Base-by-base conservation (phyloP, 768 basidiomycete genomes). In the Agaricus sinodeliciosus region DNA sequence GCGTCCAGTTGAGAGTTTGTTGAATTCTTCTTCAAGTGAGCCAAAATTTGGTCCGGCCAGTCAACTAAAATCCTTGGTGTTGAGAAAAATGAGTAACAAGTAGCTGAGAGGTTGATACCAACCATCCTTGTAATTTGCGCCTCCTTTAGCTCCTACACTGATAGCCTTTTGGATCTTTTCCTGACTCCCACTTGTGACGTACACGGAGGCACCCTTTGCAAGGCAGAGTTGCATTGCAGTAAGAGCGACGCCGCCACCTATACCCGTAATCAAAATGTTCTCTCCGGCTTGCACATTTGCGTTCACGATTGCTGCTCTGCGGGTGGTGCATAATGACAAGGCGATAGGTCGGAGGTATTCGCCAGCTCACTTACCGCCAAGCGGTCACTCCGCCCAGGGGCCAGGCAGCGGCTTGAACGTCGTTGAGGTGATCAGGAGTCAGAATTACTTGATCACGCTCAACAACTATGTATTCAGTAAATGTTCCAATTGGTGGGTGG, bases 201-300 rank as follows among this genome's bases (percentile, higher is more conserved):
- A 93, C n/a, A 92, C 88, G 31, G 77, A 78, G 1, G 87, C 85
- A 26, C 90, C 87, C 49, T 75, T 76, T 0, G 87, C 89, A 3
- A 90, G 60, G 62, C 82, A 87, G 8, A 92, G 66, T 64, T 94
- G 90, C 55, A 92, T 67, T 0, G 86, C 83, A 37, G 81, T 59
- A 26, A 93, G 72, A 0, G 91, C 91, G 36, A 94, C 91, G 11
- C 91, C 90, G 16, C 90, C 90, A 19, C 90, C 89, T 41, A 87
- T 80, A 15, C 89, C 89, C 0, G 87, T 89, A 54, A 94, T 84
- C 42, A 93, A 78, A 37, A 94, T 74, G 49, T 84, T 85, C 34
- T 91, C 80, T 6, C 82, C 87, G 12, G 68, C 60, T 48, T 77
- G 55, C 12, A 90, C 82, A 3, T 73, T 65, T 0, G 80, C 90